Percentiles rank a stretch among this genome's conserved stretches.
phyloP scores from a whole-genome alignment of 2,329 filamentous ascomycete genomes.

The Penicillium sp. region DNA sequence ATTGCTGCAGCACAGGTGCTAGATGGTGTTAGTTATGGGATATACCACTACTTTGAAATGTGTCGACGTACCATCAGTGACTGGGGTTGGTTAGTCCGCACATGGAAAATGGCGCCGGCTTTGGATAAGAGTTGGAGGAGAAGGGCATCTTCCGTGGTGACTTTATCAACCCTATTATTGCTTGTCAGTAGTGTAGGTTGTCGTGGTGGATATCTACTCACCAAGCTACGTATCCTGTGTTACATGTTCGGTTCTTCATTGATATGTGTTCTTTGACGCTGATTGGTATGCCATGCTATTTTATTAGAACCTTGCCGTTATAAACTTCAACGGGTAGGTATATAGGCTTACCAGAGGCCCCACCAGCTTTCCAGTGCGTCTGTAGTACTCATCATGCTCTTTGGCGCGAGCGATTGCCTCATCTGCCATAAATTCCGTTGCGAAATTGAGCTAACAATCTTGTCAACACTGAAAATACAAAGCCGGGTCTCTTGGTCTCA shows the following conservation, averaged over 20 bases:
- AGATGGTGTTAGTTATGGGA: conserved; percentile 3
- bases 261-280: conserved; percentile 56
- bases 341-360: conserved; percentile 36
- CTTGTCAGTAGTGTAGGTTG: not conserved
- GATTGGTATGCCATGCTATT: conserved; percentile 47
- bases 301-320: not conserved
- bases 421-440: conserved; percentile 33
- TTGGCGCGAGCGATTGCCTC: conserved; percentile 28
- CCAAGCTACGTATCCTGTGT: conserved; percentile 32
- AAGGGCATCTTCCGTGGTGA: conserved; percentile 30
- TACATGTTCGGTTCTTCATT: conserved; percentile 41
- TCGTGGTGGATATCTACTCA: conserved; percentile 5
- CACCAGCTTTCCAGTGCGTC: conserved; percentile 36
- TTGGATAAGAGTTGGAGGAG: conserved; percentile 27
- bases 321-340: not conserved
- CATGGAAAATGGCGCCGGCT: conserved; percentile 38
- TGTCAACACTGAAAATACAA: not conserved
- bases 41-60: not conserved
- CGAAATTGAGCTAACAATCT: conserved; percentile 27
- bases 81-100: conserved; percentile 39
- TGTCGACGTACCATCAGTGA: conserved; percentile 29
- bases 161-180: conserved; percentile 27
- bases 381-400: conserved; percentile 27
- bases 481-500: conserved; percentile 3
- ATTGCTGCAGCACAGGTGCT: conserved; percentile 34